phyloP scores from a whole-genome alignment of 768 basidiomycete species.

The Trametes gibbosa region DNA sequence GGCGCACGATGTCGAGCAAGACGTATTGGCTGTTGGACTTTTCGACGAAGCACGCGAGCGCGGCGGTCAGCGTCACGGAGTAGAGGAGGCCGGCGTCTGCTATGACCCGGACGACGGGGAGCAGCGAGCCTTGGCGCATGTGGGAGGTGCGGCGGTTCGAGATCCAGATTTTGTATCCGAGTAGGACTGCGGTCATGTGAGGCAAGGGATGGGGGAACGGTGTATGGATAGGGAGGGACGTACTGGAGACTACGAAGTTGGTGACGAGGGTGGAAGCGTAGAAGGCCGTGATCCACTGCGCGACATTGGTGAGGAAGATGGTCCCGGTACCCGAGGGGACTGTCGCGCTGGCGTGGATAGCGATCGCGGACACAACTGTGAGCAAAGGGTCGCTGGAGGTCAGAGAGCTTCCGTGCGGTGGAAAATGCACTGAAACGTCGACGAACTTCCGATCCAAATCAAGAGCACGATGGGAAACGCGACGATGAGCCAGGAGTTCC shows the following conservation, averaged over 20 bases:
- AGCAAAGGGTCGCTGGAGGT: neutral
- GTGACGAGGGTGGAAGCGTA: slow-evolving; percentile 21
- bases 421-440: slow-evolving; percentile 3
- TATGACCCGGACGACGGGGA: slow-evolving; percentile 24
- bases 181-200: too few relatives aligned
- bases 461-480: slow-evolving; percentile 23
- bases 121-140: slow-evolving; percentile 9
- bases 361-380: slow-evolving; percentile 19
- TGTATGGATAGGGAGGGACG: neutral
- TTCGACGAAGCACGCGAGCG: slow-evolving; percentile 25
- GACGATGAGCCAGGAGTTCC: slow-evolving; percentile 24
- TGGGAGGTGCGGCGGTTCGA: slow-evolving; percentile 13
- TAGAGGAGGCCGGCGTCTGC: slow-evolving; percentile 27
- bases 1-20: slow-evolving; percentile 26
- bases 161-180: slow-evolving; percentile 28
- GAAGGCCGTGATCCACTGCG: slow-evolving; percentile 27
- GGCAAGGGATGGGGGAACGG: neutral
- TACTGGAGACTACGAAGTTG: slow-evolving; percentile 24
- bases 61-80: slow-evolving; percentile 23
- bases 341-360: slow-evolving; percentile 19
- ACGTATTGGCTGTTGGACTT: slow-evolving; percentile 22
- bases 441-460: slow-evolving; percentile 14
- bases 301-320: slow-evolving; percentile 19
- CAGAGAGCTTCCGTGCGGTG: neutral
- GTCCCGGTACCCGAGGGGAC: slow-evolving; percentile 10